Conservation (phyloP, 371 early-diverging fungal species). For the Mortierella sp. region DNA sequence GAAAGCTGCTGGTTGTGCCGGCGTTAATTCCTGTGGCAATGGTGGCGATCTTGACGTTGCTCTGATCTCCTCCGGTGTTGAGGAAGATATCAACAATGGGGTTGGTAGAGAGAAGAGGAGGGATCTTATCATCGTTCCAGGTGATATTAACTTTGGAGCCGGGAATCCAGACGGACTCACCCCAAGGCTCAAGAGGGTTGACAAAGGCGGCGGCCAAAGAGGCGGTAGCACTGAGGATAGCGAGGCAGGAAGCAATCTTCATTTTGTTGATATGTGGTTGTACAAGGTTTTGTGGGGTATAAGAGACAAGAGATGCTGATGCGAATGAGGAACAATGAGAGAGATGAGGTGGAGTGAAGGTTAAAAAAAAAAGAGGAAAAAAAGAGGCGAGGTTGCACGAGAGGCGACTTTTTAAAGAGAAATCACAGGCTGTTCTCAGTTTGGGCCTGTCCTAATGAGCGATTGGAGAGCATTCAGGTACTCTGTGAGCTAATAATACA, state of each 20-base stretch:
- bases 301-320: conserved; percentile 1
- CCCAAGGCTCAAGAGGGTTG: conserved; percentile 42
- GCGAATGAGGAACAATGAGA: not conserved
- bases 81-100: conserved; percentile 40
- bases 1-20: not conserved
- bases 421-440: too few relatives aligned
- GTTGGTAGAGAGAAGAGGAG: conserved; percentile 23
- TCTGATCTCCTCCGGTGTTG: conserved; percentile 40
- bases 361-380: not conserved
- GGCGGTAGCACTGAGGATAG: conserved; percentile 38
- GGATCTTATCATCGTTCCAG: conserved; percentile 23
- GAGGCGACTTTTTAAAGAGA: too few relatives aligned
- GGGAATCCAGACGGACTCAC: conserved; percentile 28
- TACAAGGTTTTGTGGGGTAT: not conserved
- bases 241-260: conserved; percentile 37
- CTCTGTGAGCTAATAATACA: too few relatives aligned
- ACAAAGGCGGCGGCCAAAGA: conserved; percentile 44
- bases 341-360: not conserved
- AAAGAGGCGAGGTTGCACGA: not conserved
- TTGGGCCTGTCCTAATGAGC: too few relatives aligned
- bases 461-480: too few relatives aligned
- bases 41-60: conserved; percentile 21
- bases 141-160: conserved; percentile 33
- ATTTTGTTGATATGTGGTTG: conserved; percentile 13
- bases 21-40: conserved; percentile 23